These are phyloP conservation scores for Ophiocordyceps sinensis DNA, from an alignment of 2,329 filamentous ascomycete genomes.

Conservation along the genomic window DNA sequence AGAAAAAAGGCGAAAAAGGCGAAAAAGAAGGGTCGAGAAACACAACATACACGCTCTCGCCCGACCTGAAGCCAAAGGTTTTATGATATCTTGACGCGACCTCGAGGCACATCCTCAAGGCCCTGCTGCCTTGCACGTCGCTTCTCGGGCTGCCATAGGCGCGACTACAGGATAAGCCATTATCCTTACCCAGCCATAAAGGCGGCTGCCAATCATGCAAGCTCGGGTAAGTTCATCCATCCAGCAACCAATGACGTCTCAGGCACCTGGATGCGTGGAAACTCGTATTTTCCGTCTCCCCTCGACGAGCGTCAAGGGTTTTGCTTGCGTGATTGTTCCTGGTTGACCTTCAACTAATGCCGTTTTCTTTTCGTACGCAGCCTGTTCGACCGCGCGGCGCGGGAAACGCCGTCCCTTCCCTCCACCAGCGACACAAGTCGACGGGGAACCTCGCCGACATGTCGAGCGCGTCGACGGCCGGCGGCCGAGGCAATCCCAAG, in stretches of 20 bases:
- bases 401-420: slow-evolving; percentile 33
- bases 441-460: slow-evolving; percentile 38
- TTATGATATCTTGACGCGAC: slow-evolving; percentile 6
- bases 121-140: slow-evolving; percentile 3
- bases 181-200: slow-evolving; percentile 5
- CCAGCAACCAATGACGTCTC: background rate
- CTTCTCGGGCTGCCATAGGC: slow-evolving; percentile 6
- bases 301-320: background rate
- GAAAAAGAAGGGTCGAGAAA: background rate
- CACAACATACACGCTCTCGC: background rate
- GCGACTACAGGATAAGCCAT: slow-evolving; percentile 7
- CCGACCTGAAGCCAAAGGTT: background rate
- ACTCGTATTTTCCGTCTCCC: background rate
- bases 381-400: slow-evolving; percentile 32
- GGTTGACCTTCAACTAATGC: background rate
- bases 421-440: slow-evolving; percentile 77
- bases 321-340: background rate
- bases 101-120: slow-evolving; percentile 1
- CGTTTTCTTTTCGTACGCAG: slow-evolving; percentile 10
- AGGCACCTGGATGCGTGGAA: background rate
- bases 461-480: slow-evolving; percentile 10
- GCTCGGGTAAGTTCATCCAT: slow-evolving; percentile 16
- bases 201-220: slow-evolving; percentile 15
- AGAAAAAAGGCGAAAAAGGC: background rate
- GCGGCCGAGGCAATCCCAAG: slow-evolving; percentile 40